Evolutionary conservation across 805 yeast genomes (phyloP).

Genomic region (Candida succiphila): DNA sequence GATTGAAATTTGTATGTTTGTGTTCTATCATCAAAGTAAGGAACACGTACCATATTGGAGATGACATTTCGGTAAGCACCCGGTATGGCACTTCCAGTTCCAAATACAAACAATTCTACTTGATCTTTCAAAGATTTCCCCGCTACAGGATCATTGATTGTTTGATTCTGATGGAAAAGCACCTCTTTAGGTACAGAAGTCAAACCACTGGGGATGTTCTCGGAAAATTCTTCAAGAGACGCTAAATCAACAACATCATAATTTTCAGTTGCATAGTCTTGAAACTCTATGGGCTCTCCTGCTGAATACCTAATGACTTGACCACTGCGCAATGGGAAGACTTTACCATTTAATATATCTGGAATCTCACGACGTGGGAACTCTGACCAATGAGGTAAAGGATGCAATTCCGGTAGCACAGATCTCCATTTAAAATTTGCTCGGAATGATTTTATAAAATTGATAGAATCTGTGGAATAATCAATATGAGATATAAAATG

Average conservation of each 20-base stretch:
- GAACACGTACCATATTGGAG: constrained; percentile 68
- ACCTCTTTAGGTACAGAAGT: not conserved
- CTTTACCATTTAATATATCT: constrained; percentile 18
- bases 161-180: not conserved
- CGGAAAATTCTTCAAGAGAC: constrained; percentile 5
- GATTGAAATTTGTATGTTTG: constrained; percentile 20
- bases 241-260: constrained; percentile 4
- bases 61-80: constrained; percentile 78
- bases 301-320: constrained; percentile 1
- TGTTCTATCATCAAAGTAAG: constrained; percentile 23
- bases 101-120: constrained; percentile 67
- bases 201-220: not conserved
- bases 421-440: constrained; percentile 48
- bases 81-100: constrained; percentile 92
- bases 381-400: constrained; percentile 26
- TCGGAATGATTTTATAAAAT: constrained; percentile 45
- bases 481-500: constrained; percentile 71
- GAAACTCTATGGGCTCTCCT: constrained; percentile 1
- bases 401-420: constrained; percentile 33
- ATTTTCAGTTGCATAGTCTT: constrained; percentile 17
- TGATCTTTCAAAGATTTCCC: constrained; percentile 29
- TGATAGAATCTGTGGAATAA: constrained; percentile 50
- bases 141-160: constrained; percentile 1
- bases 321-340: constrained; percentile 12
- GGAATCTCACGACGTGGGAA: constrained; percentile 20